Percentiles rank a stretch among this genome's conserved stretches.
These are phyloP conservation scores for Penicillium sp. DNA, from an alignment of 2,329 filamentous ascomycete species.

Conservation along the genomic window DNA sequence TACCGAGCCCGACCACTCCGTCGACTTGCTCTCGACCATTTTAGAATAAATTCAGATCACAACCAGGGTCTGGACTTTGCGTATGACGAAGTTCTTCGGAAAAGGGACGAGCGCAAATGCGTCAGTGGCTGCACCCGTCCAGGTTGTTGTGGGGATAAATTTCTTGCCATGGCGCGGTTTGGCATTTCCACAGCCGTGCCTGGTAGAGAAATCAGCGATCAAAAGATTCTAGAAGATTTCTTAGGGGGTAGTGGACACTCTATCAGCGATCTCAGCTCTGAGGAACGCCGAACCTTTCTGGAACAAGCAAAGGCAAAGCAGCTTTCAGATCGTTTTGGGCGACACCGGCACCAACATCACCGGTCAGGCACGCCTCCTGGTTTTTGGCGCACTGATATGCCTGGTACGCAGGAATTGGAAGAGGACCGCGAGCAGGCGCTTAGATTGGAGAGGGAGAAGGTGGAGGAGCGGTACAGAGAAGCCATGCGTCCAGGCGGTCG, in stretches of 20 bases:
- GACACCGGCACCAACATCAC: constrained; percentile 75
- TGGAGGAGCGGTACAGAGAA: constrained; percentile 78
- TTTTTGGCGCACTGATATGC: constrained; percentile 91
- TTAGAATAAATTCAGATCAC: constrained; percentile 76
- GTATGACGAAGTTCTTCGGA: constrained; percentile 75
- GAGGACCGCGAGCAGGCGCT: constrained; percentile 68
- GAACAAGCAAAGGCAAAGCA: constrained; percentile 75
- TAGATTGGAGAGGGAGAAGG: constrained; percentile 65
- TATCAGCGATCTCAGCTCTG: constrained; percentile 56
- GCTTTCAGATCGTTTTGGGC: constrained; percentile 76
- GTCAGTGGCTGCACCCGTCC: constrained; percentile 75
- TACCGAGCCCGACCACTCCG: constrained; percentile 64
- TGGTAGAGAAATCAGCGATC: constrained; percentile 34
- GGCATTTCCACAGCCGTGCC: constrained; percentile 35
- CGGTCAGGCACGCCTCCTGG: constrained; percentile 77
- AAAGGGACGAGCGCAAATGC: constrained; percentile 69
- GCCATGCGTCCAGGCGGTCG: constrained; percentile 76
- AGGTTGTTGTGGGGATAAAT: constrained; percentile 76
- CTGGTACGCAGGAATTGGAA: constrained; percentile 79
- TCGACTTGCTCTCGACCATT: constrained; percentile 70
- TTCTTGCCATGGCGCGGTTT: constrained; percentile 66
- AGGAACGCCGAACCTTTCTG: constrained; percentile 70
- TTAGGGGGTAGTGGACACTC: constrained; percentile 51
- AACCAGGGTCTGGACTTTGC: constrained; percentile 76
- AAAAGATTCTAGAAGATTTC: constrained; percentile 56